Evolutionary conservation across 305 asterid genomes (phyloP).

Genomic region (Fraxinus baroniana): DNA sequence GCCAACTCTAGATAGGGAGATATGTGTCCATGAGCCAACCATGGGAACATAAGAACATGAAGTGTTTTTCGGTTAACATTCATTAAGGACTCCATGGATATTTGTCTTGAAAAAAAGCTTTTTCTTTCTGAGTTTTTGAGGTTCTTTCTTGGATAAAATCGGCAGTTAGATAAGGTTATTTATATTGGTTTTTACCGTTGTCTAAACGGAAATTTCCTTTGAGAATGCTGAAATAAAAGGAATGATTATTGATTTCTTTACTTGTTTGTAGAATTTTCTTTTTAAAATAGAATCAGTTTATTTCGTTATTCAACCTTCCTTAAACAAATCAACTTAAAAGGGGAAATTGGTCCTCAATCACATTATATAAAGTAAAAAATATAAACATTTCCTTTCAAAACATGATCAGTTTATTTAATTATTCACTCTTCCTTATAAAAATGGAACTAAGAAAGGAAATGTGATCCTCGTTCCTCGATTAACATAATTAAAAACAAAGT

Average conservation of each 20-base stretch:
- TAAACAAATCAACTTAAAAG: not conserved
- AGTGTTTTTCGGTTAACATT: slow-evolving; percentile 4
- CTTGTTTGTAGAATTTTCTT: not conserved
- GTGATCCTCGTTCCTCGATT: not conserved
- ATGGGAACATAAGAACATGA: slow-evolving; percentile 40
- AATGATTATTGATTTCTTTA: not conserved
- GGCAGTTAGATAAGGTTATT: not conserved
- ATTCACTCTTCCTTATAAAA: not conserved
- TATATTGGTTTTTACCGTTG: not conserved
- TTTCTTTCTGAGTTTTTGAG: not conserved
- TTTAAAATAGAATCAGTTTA: slow-evolving; percentile 2
- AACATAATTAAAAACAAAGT: not conserved
- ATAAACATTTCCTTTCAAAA: not conserved
- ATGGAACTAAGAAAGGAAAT: not conserved
- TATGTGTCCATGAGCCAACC: slow-evolving; percentile 51
- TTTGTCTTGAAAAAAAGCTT: not conserved
- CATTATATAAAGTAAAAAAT: not conserved
- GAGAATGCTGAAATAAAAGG: slow-evolving; percentile 7
- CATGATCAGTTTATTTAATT: not conserved
- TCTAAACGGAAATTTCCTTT: not conserved
- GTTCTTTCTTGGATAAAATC: not conserved
- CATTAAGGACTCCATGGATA: slow-evolving; percentile 18
- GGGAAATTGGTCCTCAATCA: not conserved
- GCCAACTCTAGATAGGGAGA: slow-evolving; percentile 49
- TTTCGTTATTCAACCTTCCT: not conserved